A percentile compares a stretch with the other conserved stretches of the same genome.
phyloP scores from a whole-genome alignment of 2,329 filamentous ascomycete species.

The Calonectria honghensis region DNA sequence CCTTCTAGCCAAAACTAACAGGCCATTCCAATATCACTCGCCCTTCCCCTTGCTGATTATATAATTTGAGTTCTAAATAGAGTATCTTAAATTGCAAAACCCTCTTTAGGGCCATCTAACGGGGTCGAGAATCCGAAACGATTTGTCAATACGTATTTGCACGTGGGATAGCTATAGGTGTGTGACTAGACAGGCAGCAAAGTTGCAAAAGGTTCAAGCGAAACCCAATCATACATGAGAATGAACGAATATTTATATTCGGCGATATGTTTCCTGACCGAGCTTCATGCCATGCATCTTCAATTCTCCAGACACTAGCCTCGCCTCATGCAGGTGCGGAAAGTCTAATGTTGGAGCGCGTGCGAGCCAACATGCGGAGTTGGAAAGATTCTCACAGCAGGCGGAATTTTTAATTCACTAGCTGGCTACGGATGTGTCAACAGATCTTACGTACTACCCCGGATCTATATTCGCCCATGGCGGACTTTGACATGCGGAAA shows the following conservation, averaged over 20 bases:
- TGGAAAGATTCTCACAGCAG: background rate
- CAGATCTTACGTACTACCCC: no score
- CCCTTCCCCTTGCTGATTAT: no score
- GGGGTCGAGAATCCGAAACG: no score
- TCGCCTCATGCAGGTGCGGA: background rate
- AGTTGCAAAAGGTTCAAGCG: background rate
- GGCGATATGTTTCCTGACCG: background rate
- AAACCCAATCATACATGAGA: background rate
- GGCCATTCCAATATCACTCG: no score
- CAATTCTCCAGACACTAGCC: background rate
- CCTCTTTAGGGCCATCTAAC: no score
- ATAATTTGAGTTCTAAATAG: no score
- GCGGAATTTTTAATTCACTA: no score
- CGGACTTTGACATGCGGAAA: background rate
- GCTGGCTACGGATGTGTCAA: no score
- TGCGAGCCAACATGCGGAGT: background rate
- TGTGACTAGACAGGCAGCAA: no score
- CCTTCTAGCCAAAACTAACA: no score
- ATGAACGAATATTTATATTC: background rate
- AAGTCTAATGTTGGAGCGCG: background rate
- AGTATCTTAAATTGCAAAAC: no score
- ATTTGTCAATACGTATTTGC: background rate
- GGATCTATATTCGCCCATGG: background rate
- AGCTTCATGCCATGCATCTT: background rate
- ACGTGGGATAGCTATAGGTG: background rate